Evolutionary conservation across 257 asterid species (phyloP), one percentile per base, ranked within the genome.

Genomic region (Vinca minor): DNA sequence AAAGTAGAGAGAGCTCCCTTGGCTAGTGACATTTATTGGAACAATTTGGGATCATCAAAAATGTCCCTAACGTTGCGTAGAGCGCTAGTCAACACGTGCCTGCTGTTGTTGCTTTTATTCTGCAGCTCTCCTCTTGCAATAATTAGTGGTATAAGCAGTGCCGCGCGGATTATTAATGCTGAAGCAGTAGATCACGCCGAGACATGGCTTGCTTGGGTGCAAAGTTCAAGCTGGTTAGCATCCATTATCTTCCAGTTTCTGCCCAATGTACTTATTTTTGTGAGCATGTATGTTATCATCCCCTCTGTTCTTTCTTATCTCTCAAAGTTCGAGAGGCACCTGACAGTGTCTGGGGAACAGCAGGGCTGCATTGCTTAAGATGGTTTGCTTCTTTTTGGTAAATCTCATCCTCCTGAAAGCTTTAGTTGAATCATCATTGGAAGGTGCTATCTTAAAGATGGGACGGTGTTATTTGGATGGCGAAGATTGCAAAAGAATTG

Each of bases 21-120:
- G 68, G 99, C 99, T 14, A 89, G 94, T 69, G 99, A 93, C 73
- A 84, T 93, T 69, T 93, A 93, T 69, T 93, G 99, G 99, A 93
- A 87, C 69, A 96, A 93, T 76, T 71, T 93, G 74, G 97, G 99
- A 23, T 89, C 97, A 1, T 86, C 99, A n/a, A 93, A 86, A 74
- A 56, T 83, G 69, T 89, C 99, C 0, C 62, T 87, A 72, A 87
- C 70, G 77, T 65, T 87, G 50, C 87, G 97, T 35, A 77, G 96
- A 66, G 86, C 87, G 48, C 64, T 93, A 56, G 96, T 93, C 50
- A 93, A 93, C 73, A 77, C 89, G 14, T 87, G 88, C 81, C 76
- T 93, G 67, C 71, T 93, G 59, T 64, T 93, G 83, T 72, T 84
- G 81, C 95, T 93, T 58, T 70, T 93, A 82, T 93, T 93, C 84